Evolutionary conservation across 306 rosid species (phyloP).

Genomic region (Coriaria nepalensis): DNA sequence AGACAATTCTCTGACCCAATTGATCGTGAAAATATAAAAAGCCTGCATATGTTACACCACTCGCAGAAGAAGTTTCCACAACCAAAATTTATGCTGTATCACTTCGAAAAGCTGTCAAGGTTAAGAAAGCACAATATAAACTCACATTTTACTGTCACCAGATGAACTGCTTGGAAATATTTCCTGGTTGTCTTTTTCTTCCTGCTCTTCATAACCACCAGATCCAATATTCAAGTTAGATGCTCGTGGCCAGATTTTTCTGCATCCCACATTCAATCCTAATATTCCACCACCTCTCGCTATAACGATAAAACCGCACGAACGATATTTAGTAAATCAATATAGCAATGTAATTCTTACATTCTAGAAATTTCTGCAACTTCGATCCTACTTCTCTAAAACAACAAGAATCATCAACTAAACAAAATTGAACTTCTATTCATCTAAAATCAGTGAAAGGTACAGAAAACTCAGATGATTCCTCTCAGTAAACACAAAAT

Average conservation of each 20-base stretch:
- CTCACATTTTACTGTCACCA: conserved; percentile 48
- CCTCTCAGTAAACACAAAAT: background rate
- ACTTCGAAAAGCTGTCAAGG: conserved; percentile 10
- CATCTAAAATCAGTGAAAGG: too few species aligned
- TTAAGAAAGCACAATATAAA: conserved; percentile 34
- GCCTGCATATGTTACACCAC: too few species aligned
- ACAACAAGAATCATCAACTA: too few species aligned
- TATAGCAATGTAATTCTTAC: too few species aligned
- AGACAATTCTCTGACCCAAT: background rate
- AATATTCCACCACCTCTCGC: conserved; percentile 43
- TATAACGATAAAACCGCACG: conserved; percentile 19
- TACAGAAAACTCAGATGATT: too few species aligned
- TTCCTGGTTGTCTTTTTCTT: conserved; percentile 30
- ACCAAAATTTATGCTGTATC: conserved; percentile 3
- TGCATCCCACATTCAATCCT: conserved; percentile 21
- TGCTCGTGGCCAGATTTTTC: conserved; percentile 45
- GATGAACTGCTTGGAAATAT: conserved; percentile 23
- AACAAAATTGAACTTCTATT: too few species aligned
- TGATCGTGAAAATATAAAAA: too few species aligned
- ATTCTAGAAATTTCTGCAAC: too few species aligned
- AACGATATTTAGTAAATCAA: too few species aligned
- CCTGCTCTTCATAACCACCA: conserved; percentile 46
- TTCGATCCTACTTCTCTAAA: too few species aligned
- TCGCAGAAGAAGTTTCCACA: background rate
- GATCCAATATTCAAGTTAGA: conserved; percentile 65